A percentile compares a stretch with the other conserved stretches of the same genome.
phyloP scores from a whole-genome alignment of 768 basidiomycete genomes.

The Exidia glandulosa region DNA sequence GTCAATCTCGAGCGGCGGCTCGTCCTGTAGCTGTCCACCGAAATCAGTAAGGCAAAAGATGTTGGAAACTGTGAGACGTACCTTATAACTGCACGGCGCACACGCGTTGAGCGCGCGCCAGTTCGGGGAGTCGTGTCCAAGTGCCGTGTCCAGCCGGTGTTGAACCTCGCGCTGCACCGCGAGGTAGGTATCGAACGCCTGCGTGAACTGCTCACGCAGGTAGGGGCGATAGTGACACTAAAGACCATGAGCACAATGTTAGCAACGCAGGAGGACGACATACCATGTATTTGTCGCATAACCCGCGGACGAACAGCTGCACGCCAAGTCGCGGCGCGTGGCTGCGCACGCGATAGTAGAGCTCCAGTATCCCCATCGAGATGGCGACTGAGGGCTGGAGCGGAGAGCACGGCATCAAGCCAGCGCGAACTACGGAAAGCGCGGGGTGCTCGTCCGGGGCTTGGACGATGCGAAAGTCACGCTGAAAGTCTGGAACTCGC shows the following conservation, averaged over 20 bases:
- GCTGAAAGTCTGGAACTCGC: neutral
- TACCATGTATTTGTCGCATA: neutral
- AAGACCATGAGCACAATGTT: neutral
- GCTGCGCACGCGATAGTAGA: neutral
- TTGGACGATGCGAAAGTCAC: no score
- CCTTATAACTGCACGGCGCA: conserved; percentile 5
- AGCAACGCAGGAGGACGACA: neutral
- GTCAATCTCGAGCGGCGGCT: neutral
- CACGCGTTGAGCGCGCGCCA: conserved; percentile 7
- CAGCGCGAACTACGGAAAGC: neutral
- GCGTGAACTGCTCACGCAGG: conserved; percentile 1
- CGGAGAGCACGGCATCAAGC: neutral
- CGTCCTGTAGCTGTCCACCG: neutral
- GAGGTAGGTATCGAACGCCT: conserved; percentile 6
- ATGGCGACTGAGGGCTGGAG: neutral
- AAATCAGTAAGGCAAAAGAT: neutral
- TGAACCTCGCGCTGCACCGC: conserved; percentile 3
- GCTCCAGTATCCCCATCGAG: neutral
- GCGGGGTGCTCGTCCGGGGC: neutral
- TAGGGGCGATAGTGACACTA: neutral
- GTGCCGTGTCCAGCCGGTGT: neutral
- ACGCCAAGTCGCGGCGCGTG: neutral
- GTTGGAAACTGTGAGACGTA: neutral
- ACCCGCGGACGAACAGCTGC: neutral
- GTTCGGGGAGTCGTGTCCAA: conserved; percentile 4